Percentiles rank a stretch among this genome's conserved stretches.
These are phyloP conservation scores for Melaleuca alternifolia DNA, from an alignment of 345 rosid species.

Conservation along the genomic window DNA sequence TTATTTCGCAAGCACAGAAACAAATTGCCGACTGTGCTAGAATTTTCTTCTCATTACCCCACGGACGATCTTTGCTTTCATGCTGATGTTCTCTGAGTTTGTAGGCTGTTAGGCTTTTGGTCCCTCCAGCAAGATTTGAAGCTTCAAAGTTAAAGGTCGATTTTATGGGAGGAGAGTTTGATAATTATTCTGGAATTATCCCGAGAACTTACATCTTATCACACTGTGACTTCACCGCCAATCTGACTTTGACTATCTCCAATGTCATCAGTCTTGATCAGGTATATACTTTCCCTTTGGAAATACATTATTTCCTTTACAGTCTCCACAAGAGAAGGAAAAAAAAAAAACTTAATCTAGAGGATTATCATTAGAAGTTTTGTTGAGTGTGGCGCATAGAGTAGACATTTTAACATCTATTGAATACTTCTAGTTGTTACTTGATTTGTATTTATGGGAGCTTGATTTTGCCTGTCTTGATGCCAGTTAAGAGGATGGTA, in stretches of 20 bases:
- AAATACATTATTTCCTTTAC: neutral
- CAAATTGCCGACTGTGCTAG: neutral
- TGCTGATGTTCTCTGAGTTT: neutral
- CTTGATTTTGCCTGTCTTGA: neutral
- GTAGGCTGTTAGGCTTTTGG: slow-evolving; percentile 69
- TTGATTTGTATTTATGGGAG: neutral
- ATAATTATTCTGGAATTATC: slow-evolving; percentile 33
- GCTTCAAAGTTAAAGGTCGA: slow-evolving; percentile 78
- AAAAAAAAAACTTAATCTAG: neutral
- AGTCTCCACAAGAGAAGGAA: neutral
- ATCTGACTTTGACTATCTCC: slow-evolving; percentile 72
- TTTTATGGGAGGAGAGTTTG: slow-evolving; percentile 21
- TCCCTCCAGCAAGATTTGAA: slow-evolving; percentile 76
- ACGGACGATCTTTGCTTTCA: neutral
- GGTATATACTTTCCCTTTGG: slow-evolving; percentile 18
- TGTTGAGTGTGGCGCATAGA: neutral
- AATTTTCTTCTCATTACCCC: neutral
- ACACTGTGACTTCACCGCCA: slow-evolving; percentile 88
- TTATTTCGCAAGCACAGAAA: neutral
- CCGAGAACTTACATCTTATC: slow-evolving; percentile 81
- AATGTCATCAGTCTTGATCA: slow-evolving; percentile 69
- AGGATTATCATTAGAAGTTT: neutral
- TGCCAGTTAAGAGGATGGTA: slow-evolving; percentile 79
- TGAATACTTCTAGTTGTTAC: neutral
- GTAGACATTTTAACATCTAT: neutral